Base-by-base conservation (phyloP, 2,329 filamentous ascomycete species). In the Fusarium torulosum region DNA sequence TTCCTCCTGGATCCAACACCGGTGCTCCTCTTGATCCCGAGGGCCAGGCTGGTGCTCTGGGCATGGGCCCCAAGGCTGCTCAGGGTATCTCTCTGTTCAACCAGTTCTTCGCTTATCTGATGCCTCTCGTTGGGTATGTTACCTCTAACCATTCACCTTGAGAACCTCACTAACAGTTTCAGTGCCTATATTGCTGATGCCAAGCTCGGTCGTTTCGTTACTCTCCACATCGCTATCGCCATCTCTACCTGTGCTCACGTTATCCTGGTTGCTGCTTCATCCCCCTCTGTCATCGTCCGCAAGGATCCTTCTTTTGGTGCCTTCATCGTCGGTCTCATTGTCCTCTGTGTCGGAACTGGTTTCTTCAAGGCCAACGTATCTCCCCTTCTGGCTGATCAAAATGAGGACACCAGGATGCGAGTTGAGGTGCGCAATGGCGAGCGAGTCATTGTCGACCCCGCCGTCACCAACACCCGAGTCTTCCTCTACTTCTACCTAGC, bases 311-410 rank as follows among this genome's bases (percentile, higher is more conserved):
- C 89, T 0, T 86, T 92, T 44, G 89, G 82, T 2, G 88, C 86
- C 51, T 91, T 93, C 71, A 84, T 93, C 73, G 86, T 93, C 74
- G 90, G 90, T n/a, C 79, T 84, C 31, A 72, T 85, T 33, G 74
- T 75, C 23, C 81, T 85, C 38, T 83, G 83, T 68, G 77, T 92
- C 29, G 91, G 91, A 42, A 92, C 91, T 2, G 91, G 91, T 64
- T 90, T 92, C 73, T 93, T 94, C 86, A 95, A 94, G 82, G 87
- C 90, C 66, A 94, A 94, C 74, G 91, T 94, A 42, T 88, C 89
- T 0, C 89, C 90, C 1, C 80, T 92, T 19, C 86, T 93, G 56
- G 90, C 90, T 20, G 90, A 93, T 72, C 90, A 93, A 77, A 90
- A 90, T 75, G 83, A 82, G 33, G 85, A 88, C 58, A 84, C 81